Evolutionary conservation across 306 rosid species (phyloP).

Genomic region (Vigna radiata): DNA sequence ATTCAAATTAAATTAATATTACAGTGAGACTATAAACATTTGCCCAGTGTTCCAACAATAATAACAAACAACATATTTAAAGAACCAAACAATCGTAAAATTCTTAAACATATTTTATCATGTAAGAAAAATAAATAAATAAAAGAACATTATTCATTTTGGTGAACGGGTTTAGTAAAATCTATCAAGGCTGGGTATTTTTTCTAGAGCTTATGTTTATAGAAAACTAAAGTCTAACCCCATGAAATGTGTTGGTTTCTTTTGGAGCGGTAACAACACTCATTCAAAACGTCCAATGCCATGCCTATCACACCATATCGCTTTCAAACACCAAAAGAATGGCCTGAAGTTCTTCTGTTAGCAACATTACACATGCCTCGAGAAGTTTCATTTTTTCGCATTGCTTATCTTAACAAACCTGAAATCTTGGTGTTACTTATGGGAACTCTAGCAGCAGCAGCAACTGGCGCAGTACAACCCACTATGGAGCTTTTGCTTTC

Average conservation of each 20-base stretch:
- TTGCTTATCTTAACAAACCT: conserved; percentile 78
- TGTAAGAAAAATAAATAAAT: background rate
- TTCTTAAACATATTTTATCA: background rate
- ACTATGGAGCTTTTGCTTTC: conserved; percentile 57
- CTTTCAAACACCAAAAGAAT: conserved; percentile 43
- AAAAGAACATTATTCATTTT: background rate
- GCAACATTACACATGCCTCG: conserved; percentile 40
- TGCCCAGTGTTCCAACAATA: conserved; percentile 13
- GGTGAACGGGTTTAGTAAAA: background rate
- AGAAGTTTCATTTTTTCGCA: conserved; percentile 55
- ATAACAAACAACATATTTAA: background rate
- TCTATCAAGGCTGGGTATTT: background rate
- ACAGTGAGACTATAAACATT: conserved; percentile 36
- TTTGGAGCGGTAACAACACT: conserved; percentile 34
- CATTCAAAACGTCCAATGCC: conserved; percentile 51
- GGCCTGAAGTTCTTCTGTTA: conserved; percentile 41
- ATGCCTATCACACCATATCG: conserved; percentile 43
- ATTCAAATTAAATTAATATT: conserved; percentile 9
- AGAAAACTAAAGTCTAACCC: background rate
- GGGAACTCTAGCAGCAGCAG: conserved; percentile 64
- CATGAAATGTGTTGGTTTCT: background rate
- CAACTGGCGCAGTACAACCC: conserved; percentile 61
- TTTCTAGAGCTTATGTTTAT: background rate
- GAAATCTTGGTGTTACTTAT: conserved; percentile 66
- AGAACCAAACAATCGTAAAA: background rate